Percentiles rank a stretch among this genome's conserved stretches.
These are phyloP conservation scores for Wickerhamiella siamensis DNA, from an alignment of 805 yeast species.

Conservation along the genomic window DNA sequence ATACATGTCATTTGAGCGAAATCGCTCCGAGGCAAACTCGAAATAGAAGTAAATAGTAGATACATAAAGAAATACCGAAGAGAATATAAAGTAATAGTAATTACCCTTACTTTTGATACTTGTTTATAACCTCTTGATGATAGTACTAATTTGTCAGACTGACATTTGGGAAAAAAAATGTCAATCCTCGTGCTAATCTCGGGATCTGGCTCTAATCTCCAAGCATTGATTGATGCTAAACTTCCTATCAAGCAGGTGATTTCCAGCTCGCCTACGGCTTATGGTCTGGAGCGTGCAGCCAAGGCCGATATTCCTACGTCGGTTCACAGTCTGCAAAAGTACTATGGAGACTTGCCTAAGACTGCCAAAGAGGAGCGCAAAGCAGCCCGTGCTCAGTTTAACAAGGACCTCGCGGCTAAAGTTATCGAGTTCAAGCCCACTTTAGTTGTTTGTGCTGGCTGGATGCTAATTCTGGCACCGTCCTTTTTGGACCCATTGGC, in stretches of 20 bases:
- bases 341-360: constrained; percentile 63
- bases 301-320: constrained; percentile 53
- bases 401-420: constrained; percentile 58
- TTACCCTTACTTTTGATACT: too few species aligned
- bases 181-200: constrained; percentile 69
- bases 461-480: constrained; percentile 87
- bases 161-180: constrained; percentile 7
- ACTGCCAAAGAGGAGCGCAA: constrained; percentile 45
- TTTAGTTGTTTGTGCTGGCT: constrained; percentile 92
- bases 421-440: constrained; percentile 54
- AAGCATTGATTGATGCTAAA: constrained; percentile 76
- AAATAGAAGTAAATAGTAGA: too few species aligned
- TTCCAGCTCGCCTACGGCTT: constrained; percentile 77
- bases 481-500: constrained; percentile 55
- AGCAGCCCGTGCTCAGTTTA: constrained; percentile 54
- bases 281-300: constrained; percentile 68
- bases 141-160: neutral
- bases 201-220: constrained; percentile 91
- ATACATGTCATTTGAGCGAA: too few species aligned
- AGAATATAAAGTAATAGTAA: too few species aligned
- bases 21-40: too few species aligned
- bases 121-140: too few species aligned
- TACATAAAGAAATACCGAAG: too few species aligned
- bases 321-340: constrained; percentile 55
- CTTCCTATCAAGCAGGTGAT: constrained; percentile 55